phyloP scores from a whole-genome alignment of 2,329 filamentous ascomycete genomes.

The Clonostachys chloroleuca region DNA sequence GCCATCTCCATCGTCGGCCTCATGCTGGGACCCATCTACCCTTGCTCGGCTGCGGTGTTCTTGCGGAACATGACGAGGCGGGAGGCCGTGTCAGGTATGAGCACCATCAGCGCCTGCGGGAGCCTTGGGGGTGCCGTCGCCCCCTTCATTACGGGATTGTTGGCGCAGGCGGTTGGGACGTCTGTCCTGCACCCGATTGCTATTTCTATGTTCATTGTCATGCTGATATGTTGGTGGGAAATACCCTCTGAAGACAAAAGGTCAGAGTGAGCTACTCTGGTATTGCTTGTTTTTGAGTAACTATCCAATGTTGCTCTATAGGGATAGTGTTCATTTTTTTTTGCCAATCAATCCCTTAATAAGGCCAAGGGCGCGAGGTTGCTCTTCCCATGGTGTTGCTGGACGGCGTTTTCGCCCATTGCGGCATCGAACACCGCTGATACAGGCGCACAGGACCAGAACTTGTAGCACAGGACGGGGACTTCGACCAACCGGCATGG shows the following conservation, averaged over 20 bases:
- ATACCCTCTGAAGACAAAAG: slow-evolving; percentile 56
- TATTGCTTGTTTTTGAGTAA: no score
- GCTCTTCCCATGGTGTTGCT: no score
- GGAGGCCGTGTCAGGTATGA: slow-evolving; percentile 59
- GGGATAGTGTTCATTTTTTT: no score
- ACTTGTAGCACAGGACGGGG: no score
- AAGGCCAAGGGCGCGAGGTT: no score
- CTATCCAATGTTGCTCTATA: no score
- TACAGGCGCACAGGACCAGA: no score
- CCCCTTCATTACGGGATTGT: slow-evolving; percentile 60
- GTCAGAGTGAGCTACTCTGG: slow-evolving; percentile 35
- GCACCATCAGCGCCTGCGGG: slow-evolving; percentile 66
- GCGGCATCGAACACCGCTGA: no score
- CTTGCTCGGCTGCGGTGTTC: slow-evolving; percentile 64
- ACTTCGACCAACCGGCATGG: no score
- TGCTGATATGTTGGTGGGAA: slow-evolving; percentile 61
- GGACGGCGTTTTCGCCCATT: no score
- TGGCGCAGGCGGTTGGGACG: slow-evolving; percentile 58
- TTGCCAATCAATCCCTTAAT: no score
- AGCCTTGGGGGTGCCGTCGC: slow-evolving; percentile 64
- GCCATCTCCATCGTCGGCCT: slow-evolving; percentile 68
- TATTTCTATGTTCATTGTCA: slow-evolving; percentile 58
- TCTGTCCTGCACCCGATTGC: slow-evolving; percentile 65
- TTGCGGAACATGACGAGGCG: slow-evolving; percentile 52
- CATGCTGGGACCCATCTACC: slow-evolving; percentile 74